phyloP scores from a whole-genome alignment of 495 filamentous ascomycete species.

The Neurospora intermedia region DNA sequence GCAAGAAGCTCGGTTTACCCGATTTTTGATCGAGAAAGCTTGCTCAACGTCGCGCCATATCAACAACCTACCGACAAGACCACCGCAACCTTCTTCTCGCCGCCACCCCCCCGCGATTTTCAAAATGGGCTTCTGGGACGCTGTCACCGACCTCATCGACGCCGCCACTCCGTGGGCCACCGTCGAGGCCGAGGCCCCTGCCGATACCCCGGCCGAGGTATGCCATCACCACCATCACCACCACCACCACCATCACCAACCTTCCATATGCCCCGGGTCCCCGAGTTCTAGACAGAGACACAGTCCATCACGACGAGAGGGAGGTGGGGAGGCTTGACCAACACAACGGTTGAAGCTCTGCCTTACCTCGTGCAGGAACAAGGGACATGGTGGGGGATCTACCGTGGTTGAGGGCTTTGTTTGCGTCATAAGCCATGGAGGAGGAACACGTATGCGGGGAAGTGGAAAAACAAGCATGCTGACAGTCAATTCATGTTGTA shows the following conservation, averaged over 20 bases:
- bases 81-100: background rate
- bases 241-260: background rate
- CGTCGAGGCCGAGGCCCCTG: conserved; percentile 45
- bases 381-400: conserved; percentile 14
- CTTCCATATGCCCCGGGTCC: background rate
- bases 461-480: conserved; percentile 1
- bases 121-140: conserved; percentile 49
- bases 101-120: conserved; percentile 3
- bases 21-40: conserved; percentile 22
- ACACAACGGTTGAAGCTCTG: background rate
- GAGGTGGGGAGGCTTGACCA: background rate
- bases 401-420: conserved; percentile 6
- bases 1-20: conserved; percentile 12
- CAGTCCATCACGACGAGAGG: background rate
- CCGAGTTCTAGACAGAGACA: background rate
- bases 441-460: background rate
- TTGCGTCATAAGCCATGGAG: background rate
- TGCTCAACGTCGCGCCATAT: conserved; percentile 24
- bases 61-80: background rate
- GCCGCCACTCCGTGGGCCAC: conserved; percentile 44
- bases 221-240: background rate
- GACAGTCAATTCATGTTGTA: background rate
- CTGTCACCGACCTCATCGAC: conserved; percentile 42
- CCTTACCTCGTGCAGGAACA: background rate
- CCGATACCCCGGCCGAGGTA: conserved; percentile 17